Base-by-base conservation (phyloP, 179 eudicot genomes). In the Nepenthes alata region DNA sequence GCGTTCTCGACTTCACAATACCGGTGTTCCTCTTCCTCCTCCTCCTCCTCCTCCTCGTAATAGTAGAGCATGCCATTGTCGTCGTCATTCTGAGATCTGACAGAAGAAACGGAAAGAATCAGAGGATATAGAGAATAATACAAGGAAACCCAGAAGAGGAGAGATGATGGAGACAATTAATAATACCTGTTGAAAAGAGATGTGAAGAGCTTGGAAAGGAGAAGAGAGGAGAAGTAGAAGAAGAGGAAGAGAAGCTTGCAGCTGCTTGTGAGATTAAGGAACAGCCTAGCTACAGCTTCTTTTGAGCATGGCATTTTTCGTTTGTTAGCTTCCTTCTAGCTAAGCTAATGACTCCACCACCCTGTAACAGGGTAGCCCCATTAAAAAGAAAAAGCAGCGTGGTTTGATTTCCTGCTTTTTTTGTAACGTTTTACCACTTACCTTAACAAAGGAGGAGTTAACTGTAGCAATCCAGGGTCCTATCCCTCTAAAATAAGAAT, bases 231-330 rank as follows among this genome's bases (percentile, higher is more conserved):
- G 82, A 85, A 71, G 59, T 81, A 86, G 74, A 82, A 79, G 83
- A 88, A 80, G 79, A 91, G 67, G 81, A 83, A 75, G 71, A 91
- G 77, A 67, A 81, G 87, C 39, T 79, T 78, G 67, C 77, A 68
- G 67, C 74, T 75, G 72, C 59, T 55, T 2, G 87, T 82, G 74
- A 80, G 72, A 68, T 74, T 67, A 80, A 71, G 79, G 70, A 86
- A 78, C 49, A 88, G 67, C 74, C 70, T 80, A 75, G 61, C 80
- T 48, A 85, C 58, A 69, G 85, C 62, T 76, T 78, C 82, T 74
- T 83, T 75, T 60, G 83, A 80, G 67, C 85, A 86, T 84, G 89
- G 89, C 96, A 88, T 86, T 76, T 80, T 79, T 63, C 60, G 81
- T 49, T 57, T 62, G 38, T 71, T 12, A 4, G 45, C 45, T 41